Evolutionary conservation across 139 green algal species (phyloP).

Genomic region (Limnomonas spitsbergensis): DNA sequence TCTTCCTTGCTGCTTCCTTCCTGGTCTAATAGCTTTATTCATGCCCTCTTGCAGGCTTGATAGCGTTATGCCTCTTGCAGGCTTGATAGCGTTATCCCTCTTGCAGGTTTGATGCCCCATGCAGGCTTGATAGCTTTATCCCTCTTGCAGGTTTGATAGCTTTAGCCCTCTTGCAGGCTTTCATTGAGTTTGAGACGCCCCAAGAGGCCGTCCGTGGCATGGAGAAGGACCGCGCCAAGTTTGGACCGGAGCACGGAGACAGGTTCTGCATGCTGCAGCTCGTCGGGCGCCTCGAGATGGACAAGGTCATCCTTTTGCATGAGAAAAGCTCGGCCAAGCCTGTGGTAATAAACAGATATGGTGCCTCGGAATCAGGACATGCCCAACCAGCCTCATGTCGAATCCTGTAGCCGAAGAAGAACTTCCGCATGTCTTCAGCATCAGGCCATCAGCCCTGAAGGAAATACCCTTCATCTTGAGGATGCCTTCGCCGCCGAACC

Average conservation of each 20-base stretch:
- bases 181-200: constrained; percentile 82
- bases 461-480: constrained; percentile 74
- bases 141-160: no score
- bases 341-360: no score
- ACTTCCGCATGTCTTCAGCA: constrained; percentile 44
- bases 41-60: no score
- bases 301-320: constrained; percentile 56
- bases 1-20: no score
- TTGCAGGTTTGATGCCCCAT: no score
- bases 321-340: constrained; percentile 41
- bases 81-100: no score
- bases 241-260: constrained; percentile 69
- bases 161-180: constrained; percentile 17
- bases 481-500: constrained; percentile 69
- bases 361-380: no score
- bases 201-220: constrained; percentile 63
- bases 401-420: constrained; percentile 59
- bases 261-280: constrained; percentile 77
- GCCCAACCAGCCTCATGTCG: constrained; percentile 57
- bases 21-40: no score
- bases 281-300: constrained; percentile 62
- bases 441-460: constrained; percentile 51
- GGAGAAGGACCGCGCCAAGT: constrained; percentile 69
- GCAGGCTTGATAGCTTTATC: no score
- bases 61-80: no score